Evolutionary conservation across 371 early-diverging fungal species (phyloP), one percentile per base, ranked within the genome.

Genomic region (Nematocida sp.): DNA sequence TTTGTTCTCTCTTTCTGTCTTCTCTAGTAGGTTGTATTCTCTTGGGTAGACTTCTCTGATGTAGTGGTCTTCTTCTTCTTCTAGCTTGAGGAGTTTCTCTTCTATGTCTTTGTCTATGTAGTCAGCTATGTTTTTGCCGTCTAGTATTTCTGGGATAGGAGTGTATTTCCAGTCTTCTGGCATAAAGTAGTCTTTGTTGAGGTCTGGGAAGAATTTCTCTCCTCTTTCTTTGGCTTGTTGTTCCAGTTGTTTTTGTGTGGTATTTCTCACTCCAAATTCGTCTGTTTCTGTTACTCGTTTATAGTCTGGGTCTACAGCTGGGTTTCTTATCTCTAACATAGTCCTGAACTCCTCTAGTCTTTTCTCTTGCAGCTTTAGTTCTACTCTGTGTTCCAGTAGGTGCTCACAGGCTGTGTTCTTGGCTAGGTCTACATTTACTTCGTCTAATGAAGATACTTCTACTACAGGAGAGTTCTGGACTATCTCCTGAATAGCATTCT

Each of bases 91-190:
- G 78, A 99, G 85, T 78, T 90, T 90, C 82, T 89, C 90, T 81
- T 90, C 92, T 52, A 81, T 80, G 21, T 80, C 77, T 46, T 91
- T 86, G 86, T 96, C 98, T 80, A 97, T 85, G 83, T 95, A 97
- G 86, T 99, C 99, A 40, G 92, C 91, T 43, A 99, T 88, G 85
- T 99, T 99, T 86, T 93, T 93, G 79, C 99, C 99, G 80, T 98
- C 90, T 87, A 91, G 88, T 84, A 99, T 91, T 85, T 99, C 99
- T 47, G 99, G 99, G 66, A 99, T 93, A 52, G 85, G 84, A 82
- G 96, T 97, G 83, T 96, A 88, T 84, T 91, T 95, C 94, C 95
- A 94, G 37, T 94, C 94, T 34, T 53, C 70, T 46, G 21, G 53
- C 2, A 78, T 75, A 62, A 63, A 79, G 66, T 58, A 80, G 32